phyloP scores from a whole-genome alignment of 768 basidiomycete species.

The Inosperma sp. region DNA sequence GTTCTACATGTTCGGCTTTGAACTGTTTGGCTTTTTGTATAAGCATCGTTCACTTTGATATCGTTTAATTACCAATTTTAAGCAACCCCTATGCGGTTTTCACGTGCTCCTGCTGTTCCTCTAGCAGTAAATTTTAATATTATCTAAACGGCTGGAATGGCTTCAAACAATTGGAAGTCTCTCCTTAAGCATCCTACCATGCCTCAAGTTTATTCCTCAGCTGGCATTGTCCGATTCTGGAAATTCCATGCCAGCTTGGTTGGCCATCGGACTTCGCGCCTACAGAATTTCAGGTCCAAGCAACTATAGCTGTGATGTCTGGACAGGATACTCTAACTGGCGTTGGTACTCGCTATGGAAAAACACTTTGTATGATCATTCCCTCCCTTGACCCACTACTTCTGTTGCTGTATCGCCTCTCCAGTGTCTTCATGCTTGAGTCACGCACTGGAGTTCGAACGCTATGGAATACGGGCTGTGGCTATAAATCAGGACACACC shows the following conservation, averaged over 20 bases:
- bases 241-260: neutral
- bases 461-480: constrained; percentile 18
- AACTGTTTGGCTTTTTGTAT: too few relatives aligned
- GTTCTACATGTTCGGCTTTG: too few relatives aligned
- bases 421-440: constrained; percentile 14
- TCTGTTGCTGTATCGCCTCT: constrained; percentile 20
- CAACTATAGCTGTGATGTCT: neutral
- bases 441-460: constrained; percentile 17
- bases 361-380: constrained; percentile 21
- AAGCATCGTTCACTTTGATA: too few relatives aligned
- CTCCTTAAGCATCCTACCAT: too few relatives aligned
- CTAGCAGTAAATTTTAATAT: too few relatives aligned
- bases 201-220: too few relatives aligned
- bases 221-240: neutral
- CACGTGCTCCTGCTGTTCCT: too few relatives aligned
- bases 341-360: constrained; percentile 21
- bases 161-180: too few relatives aligned
- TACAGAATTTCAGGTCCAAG: neutral
- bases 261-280: constrained; percentile 1
- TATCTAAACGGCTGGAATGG: too few relatives aligned
- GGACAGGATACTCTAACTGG: neutral
- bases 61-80: too few relatives aligned
- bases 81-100: too few relatives aligned
- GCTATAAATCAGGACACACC: constrained; percentile 24
- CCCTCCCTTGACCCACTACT: constrained; percentile 12